A percentile compares a stretch with the other conserved stretches of the same genome.
Evolutionary conservation across 225 moss, liverwort and hornwort species (phyloP).

Genomic region (Pseudoscleropodium purum): DNA sequence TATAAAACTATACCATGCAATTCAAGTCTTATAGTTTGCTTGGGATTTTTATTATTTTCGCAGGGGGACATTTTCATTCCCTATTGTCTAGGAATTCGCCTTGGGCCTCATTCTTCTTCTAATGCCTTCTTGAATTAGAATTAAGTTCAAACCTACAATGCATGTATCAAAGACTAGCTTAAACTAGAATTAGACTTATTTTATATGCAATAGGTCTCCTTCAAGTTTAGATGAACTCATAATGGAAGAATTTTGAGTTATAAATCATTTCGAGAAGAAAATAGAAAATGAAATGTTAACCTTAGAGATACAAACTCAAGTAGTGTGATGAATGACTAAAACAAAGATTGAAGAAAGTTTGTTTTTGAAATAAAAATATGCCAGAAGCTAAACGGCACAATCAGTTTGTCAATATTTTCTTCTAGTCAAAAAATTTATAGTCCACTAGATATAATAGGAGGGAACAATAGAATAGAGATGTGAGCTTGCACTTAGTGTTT

Average conservation of each 20-base stretch:
- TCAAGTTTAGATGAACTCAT: background rate
- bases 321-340: accelerated
- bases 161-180: background rate
- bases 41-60: too few relatives aligned
- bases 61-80: too few relatives aligned
- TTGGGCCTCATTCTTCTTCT: too few relatives aligned
- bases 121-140: too few relatives aligned
- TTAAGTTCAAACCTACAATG: background rate
- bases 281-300: background rate
- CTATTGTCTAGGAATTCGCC: too few relatives aligned
- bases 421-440: accelerated
- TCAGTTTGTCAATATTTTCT: accelerated
- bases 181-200: background rate
- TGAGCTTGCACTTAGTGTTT: background rate
- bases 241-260: background rate
- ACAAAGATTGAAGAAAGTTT: background rate
- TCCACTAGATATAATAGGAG: background rate
- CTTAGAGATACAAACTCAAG: background rate
- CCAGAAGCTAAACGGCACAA: accelerated
- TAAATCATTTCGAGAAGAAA: accelerated
- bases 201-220: accelerated
- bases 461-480: background rate
- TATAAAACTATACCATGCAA: too few relatives aligned
- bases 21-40: too few relatives aligned
- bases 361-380: background rate